Evolutionary conservation across 129 eudicot genomes (phyloP), one percentile per base, ranked within the genome.

Genomic region (Flaveria ramosissima): DNA sequence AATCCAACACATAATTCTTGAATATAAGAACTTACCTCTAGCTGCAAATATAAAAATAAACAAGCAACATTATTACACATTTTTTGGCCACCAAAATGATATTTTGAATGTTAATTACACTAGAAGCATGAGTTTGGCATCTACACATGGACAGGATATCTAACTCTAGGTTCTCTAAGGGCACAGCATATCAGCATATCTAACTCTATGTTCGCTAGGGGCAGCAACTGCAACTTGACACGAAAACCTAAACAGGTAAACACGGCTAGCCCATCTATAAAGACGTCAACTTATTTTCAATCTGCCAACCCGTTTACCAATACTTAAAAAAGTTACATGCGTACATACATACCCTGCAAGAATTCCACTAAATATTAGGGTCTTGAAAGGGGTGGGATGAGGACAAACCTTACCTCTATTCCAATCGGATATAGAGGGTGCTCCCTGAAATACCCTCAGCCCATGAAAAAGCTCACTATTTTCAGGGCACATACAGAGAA

Each of bases 21-120:
- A 84, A 85, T 78, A 79, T 82, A 90, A 86, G 82, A 86, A 92
- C 98, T 92, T 92, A 92, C 98, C 98, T 92, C 89, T 90, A 62
- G 89, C 98, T 90, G 98, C 96, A 90, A 76, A 76, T 67, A 76
- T 51, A 70, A 83, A n/a, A 26, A 85, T 67, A 74, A 84, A 78
- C 83, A 87, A 73, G 73, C 88, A 75, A 43, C 6, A 76, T 85
- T 84, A 87, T 74, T 52, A 77, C 42, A 73, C 13, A 36, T 50
- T 11, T 26, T 55, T 69, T 17, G 10, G 23, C 24, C 36, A 68
- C 59, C 36, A 50, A 52, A 39, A 62, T 14, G 57, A 9, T 15
- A 8, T 2, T 65, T 13, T 16, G 26, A 15, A 50, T 60, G 27
- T 52, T 19, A 67, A 43, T 20, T 77, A 32, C 50, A 36, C 50